Evolutionary conservation across 805 yeast species (phyloP).

Genomic region (Alloascoidea hylecoeti): DNA sequence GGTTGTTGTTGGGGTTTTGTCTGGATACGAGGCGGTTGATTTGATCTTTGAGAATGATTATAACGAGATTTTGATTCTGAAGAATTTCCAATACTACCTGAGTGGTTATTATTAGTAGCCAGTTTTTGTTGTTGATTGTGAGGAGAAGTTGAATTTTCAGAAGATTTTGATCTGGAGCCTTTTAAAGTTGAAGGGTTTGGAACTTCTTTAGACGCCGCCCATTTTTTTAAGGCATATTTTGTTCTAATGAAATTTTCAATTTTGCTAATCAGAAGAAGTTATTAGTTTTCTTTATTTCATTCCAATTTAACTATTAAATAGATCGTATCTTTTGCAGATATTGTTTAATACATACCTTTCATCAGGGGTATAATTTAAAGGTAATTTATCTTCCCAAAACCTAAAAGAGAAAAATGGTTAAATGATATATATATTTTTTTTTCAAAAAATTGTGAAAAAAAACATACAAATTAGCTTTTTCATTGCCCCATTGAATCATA

Average conservation of each 20-base stretch:
- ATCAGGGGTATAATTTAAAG: slow-evolving; percentile 61
- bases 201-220: slow-evolving; percentile 40
- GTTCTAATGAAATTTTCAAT: slow-evolving; percentile 84
- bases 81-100: slow-evolving; percentile 3
- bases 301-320: no score
- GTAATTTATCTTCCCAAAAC: slow-evolving; percentile 76
- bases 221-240: slow-evolving; percentile 81
- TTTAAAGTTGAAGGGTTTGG: neutral
- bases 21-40: slow-evolving; percentile 5
- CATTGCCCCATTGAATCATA: slow-evolving; percentile 82
- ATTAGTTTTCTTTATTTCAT: neutral
- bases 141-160: slow-evolving; percentile 3
- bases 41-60: slow-evolving; percentile 3
- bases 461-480: slow-evolving; percentile 41
- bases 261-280: slow-evolving; percentile 25
- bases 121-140: slow-evolving; percentile 8
- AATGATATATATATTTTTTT: neutral
- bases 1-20: slow-evolving; percentile 6
- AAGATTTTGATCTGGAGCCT: neutral
- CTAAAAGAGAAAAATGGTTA: slow-evolving; percentile 3
- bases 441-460: neutral
- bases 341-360: slow-evolving; percentile 21
- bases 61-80: slow-evolving; percentile 2
- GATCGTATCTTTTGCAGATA: neutral
- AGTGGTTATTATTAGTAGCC: slow-evolving; percentile 5